A percentile compares a stretch with the other conserved stretches of the same genome.
Evolutionary conservation across 495 filamentous ascomycete species (phyloP).

Genomic region (Aspergillus olivimuriae): DNA sequence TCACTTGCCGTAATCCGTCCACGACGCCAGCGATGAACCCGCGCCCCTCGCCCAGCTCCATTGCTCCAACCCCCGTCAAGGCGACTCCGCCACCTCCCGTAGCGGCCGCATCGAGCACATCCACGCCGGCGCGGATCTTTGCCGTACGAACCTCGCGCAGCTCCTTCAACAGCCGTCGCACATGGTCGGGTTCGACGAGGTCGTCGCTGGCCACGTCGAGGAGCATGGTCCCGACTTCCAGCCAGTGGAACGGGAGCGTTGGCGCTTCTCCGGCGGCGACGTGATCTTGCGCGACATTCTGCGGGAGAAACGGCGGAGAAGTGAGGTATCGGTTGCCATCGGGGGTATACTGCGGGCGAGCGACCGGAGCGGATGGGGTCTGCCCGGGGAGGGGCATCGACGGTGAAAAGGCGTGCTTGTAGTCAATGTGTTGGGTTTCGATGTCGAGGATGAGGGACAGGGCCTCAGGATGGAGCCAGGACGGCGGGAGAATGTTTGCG

Average conservation of each 20-base stretch:
- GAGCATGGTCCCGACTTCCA: slow-evolving; percentile 79
- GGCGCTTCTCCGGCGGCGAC: slow-evolving; percentile 29
- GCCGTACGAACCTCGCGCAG: slow-evolving; percentile 81
- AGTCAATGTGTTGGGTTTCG: slow-evolving; percentile 60
- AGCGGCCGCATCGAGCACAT: slow-evolving; percentile 57
- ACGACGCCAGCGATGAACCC: slow-evolving; percentile 80
- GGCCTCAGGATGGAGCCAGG: slow-evolving; percentile 74
- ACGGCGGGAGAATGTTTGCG: slow-evolving; percentile 85
- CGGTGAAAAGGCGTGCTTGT: slow-evolving; percentile 62
- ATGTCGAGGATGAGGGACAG: slow-evolving; percentile 68
- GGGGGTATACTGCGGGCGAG: slow-evolving; percentile 33
- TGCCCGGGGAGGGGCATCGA: slow-evolving; percentile 57
- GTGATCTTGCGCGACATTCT: slow-evolving; percentile 32
- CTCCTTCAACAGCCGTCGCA: slow-evolving; percentile 71
- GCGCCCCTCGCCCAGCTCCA: slow-evolving; percentile 85
- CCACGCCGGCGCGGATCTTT: slow-evolving; percentile 74
- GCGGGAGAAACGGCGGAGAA: slow-evolving; percentile 36
- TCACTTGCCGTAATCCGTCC: slow-evolving; percentile 65
- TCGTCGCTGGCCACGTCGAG: slow-evolving; percentile 82
- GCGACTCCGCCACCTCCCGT: slow-evolving; percentile 59
- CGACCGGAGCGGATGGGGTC: slow-evolving; percentile 22
- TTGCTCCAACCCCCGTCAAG: slow-evolving; percentile 77
- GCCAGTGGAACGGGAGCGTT: slow-evolving; percentile 87
- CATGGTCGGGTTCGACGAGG: slow-evolving; percentile 65
- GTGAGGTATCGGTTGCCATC: slow-evolving; percentile 37